Base-by-base conservation (phyloP, 2,329 filamentous ascomycete genomes). In the Tolypocladium guangdongense region DNA sequence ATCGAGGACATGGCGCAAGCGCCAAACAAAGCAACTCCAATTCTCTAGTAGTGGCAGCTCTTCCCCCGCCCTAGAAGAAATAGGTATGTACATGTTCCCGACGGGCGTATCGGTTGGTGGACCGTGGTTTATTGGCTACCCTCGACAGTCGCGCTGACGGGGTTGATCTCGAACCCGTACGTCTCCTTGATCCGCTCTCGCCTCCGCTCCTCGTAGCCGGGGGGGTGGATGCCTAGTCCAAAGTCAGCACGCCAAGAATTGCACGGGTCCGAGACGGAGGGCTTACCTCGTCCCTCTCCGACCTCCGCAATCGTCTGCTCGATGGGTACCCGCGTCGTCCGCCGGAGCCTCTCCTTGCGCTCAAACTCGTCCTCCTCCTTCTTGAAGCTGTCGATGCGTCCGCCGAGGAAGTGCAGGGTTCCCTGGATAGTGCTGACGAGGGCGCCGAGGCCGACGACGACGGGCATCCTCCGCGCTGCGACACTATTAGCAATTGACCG, bases 191-290 rank as follows among this genome's bases (percentile, higher is more conserved):
- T 79, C 62, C 88, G 81, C 74, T 90, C 78, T 60, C 83, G 82
- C 69, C 91, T 84, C 70, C 91, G 80, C 76, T 95, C 88, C 62
- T 88, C 86, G 67, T 93, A 96, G 51, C 89, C 89, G 18, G 87
- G 84, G 41, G 81, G 87, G 61, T 85, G 79, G 63, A 96, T 89
- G 53, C 87, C 90, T 96, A 61, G 22, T 14, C 46, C 18, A 27
- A 35, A 7, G 36, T 49, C 35, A 54, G 52, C 48, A 24, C 8
- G 32, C 10, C 46, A 18, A 14, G 22, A n/a, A 22, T n/a, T 3
- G 3, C 1, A 18, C n/a, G 4, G 5, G 7, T 6, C 11, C 7
- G 3, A 24, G 20, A 24, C 18, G 14, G 22, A 37, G 12, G 55
- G 62, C 76, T 64, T 79, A 92, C 89, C 89, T 81, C 90, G 82